A percentile compares a stretch with the other conserved stretches of the same genome.
These are phyloP conservation scores for Ricinus communis DNA, from an alignment of 345 rosid species.

Conservation along the genomic window DNA sequence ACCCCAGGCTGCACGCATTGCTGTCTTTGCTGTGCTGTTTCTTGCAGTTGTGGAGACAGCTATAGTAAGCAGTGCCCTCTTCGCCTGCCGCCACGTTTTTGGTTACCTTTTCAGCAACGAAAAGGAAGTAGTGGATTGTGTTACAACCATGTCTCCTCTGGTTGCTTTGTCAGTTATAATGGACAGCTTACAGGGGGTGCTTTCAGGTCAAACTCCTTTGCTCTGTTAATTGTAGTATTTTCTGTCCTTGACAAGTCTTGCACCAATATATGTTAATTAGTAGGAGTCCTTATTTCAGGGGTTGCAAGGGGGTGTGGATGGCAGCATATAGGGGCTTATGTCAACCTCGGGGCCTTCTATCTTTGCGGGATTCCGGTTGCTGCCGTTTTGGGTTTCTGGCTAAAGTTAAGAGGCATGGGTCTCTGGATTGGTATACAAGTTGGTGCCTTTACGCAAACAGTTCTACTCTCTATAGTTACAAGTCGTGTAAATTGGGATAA, in stretches of 20 bases:
- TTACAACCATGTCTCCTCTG: conserved; percentile 24
- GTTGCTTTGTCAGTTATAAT: conserved; percentile 25
- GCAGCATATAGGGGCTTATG: conserved; percentile 25
- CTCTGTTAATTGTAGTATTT: background rate
- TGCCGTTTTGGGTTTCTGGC: conserved; percentile 25
- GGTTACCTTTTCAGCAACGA: conserved; percentile 28
- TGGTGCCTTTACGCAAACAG: conserved; percentile 16
- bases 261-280: background rate
- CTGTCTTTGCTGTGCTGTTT: conserved; percentile 20
- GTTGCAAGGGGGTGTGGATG: conserved; percentile 29
- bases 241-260: background rate
- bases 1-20: conserved; percentile 18
- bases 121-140: conserved; percentile 30
- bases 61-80: conserved; percentile 15
- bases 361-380: conserved; percentile 26
- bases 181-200: conserved; percentile 28
- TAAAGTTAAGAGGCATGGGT: conserved; percentile 18
- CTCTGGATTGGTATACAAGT: conserved; percentile 27
- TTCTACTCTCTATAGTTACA: conserved; percentile 15
- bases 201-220: conserved; percentile 16
- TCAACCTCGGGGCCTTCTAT: conserved; percentile 23
- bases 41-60: conserved; percentile 18
- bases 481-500: conserved; percentile 21
- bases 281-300: background rate
- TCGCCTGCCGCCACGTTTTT: conserved; percentile 14